Percentiles rank a stretch among this genome's conserved stretches.
These are phyloP conservation scores for Pichia cephalocereana DNA, from an alignment of 805 yeast genomes.

Conservation along the genomic window DNA sequence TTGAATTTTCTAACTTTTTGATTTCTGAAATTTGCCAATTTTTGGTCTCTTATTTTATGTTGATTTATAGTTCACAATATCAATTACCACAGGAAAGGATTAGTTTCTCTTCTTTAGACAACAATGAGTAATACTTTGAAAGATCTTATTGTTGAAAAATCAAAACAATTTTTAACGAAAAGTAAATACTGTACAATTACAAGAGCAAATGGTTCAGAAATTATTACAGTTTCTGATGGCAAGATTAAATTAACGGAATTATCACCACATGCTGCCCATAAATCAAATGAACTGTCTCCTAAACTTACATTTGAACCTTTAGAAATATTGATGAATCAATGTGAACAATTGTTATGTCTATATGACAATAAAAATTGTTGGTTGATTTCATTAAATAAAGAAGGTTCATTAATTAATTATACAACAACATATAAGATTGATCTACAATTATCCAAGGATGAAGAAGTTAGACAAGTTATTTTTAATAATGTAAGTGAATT, in stretches of 20 bases:
- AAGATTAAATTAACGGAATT: conserved; percentile 15
- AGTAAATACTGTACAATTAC: conserved; percentile 18
- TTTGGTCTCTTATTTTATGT: no score
- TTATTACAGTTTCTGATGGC: conserved; percentile 17
- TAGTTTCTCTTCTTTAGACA: no score
- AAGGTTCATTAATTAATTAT: conserved; percentile 13
- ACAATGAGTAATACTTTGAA: background rate
- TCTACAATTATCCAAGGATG: conserved; percentile 11
- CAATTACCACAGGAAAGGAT: no score
- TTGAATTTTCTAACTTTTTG: no score
- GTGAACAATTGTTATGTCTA: conserved; percentile 22
- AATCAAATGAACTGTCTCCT: conserved; percentile 4
- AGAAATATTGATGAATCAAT: conserved; percentile 15
- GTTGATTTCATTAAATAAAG: conserved; percentile 13
- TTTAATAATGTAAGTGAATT: conserved; percentile 38
- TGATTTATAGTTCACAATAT: no score
- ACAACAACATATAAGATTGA: conserved; percentile 7
- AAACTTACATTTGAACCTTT: conserved; percentile 19
- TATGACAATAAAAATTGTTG: conserved; percentile 14
- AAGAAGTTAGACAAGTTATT: conserved; percentile 27
- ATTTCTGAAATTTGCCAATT: no score
- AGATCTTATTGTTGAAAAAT: background rate
- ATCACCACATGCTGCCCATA: background rate
- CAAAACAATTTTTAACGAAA: conserved; percentile 10
- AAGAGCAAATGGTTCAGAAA: conserved; percentile 19